These are phyloP conservation scores for Candida pseudocylindracea DNA, from an alignment of 1,139 yeast genomes.

Conservation along the genomic window DNA sequence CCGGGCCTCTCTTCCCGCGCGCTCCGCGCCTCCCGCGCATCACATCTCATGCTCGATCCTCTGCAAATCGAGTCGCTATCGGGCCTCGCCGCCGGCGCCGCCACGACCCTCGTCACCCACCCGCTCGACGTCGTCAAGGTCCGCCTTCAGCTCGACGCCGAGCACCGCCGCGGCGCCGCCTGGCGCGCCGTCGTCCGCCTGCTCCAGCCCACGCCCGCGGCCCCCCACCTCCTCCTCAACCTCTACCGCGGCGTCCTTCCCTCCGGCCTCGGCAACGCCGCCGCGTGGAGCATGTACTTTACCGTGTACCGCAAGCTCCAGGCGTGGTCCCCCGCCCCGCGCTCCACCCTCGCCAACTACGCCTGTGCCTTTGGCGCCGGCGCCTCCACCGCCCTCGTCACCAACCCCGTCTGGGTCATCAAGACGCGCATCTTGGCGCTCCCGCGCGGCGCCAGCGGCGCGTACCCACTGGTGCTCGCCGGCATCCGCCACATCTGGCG, in stretches of 20 bases:
- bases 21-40: too few relatives aligned
- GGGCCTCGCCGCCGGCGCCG: slow-evolving; percentile 68
- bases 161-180: slow-evolving; percentile 7
- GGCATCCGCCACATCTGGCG: slow-evolving; percentile 28
- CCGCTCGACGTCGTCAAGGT: slow-evolving; percentile 77
- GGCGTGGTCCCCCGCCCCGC: slow-evolving; percentile 3
- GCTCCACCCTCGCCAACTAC: slow-evolving; percentile 6
- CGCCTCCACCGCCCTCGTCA: slow-evolving; percentile 41
- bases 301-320: slow-evolving; percentile 45
- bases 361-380: slow-evolving; percentile 40
- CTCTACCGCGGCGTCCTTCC: slow-evolving; percentile 68
- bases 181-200: slow-evolving; percentile 54
- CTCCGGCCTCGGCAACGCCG: slow-evolving; percentile 60
- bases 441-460: slow-evolving; percentile 17
- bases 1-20: too few relatives aligned
- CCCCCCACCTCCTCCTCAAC: slow-evolving; percentile 3
- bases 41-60: not conserved
- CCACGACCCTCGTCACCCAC: slow-evolving; percentile 64
- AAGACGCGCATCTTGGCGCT: slow-evolving; percentile 72
- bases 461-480: slow-evolving; percentile 32
- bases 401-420: slow-evolving; percentile 86
- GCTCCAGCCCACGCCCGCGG: not conserved
- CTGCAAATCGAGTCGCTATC: slow-evolving; percentile 34
- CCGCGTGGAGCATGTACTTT: slow-evolving; percentile 83
- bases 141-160: slow-evolving; percentile 32